Base-by-base conservation (phyloP, 108 stramenopile genomes). In the Mediolabrus comicus region DNA sequence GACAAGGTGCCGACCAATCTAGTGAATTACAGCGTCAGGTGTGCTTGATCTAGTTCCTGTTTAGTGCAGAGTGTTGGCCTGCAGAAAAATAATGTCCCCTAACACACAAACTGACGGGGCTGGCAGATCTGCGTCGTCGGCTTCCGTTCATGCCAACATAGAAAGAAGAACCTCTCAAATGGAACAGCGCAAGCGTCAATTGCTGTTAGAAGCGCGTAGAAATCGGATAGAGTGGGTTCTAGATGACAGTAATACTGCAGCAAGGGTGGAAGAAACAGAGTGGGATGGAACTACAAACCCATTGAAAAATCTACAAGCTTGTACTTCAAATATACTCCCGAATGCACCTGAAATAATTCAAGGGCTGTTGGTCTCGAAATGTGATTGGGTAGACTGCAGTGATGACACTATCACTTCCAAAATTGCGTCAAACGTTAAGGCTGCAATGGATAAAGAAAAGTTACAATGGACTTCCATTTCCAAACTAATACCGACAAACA, bases 161-260 rank as follows among this genome's bases (percentile, higher is more conserved):
- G 60, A 29, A 10, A 33, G 12, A 25, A 27, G 77, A 52, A 67
- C 46, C 49, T 22, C 87, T 13, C 85, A 80, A 9, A 82, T 77
- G 29, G 62, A 75, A 24, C 78, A 83, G 16, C 86, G 92, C 9
- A 89, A 89, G 61, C 68, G 75, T n/a, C 74, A 85, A 59, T 65
- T 94, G 19, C 67, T 94, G 35, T 8, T 83, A 11, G 75, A 89
- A 49, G 89, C 92, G 4, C 79, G 92, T 24, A 59, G 59, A 5
- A 71, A 84, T 53, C 85, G 92, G 9, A 56, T 88, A 12, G 65
- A 77, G 19, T 94, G 92, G 92, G 78, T 91, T 24, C 75, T 71
- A 24, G 39, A 39, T 11, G 78, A 39, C 14, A 58, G 43, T 28
- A 16, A 13, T 32, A 25, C 49, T 26, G 29, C 33, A 49, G 27